phyloP scores from a whole-genome alignment of 1,284 basidiomycete genomes.

The Microbotryum scabiosae region DNA sequence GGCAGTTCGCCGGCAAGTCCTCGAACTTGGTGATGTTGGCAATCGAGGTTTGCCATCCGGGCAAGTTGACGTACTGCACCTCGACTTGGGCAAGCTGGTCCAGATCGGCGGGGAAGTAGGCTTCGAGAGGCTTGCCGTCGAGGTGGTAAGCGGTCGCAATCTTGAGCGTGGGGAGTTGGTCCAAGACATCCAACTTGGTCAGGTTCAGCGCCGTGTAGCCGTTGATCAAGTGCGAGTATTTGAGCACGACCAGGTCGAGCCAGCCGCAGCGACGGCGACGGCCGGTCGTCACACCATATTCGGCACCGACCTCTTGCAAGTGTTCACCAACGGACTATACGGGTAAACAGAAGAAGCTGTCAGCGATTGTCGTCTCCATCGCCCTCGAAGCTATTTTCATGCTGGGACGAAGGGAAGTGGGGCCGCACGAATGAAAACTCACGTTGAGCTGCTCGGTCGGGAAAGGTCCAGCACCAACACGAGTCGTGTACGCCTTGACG shows the following conservation, averaged over 20 bases:
- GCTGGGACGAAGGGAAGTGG: background rate
- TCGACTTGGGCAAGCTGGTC: constrained; percentile 51
- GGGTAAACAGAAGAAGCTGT: background rate
- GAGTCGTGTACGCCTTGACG: constrained; percentile 94
- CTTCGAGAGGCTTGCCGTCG: constrained; percentile 61
- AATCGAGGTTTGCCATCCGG: constrained; percentile 86
- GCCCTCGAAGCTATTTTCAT: background rate
- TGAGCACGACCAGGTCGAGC: constrained; percentile 93
- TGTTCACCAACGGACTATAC: constrained; percentile 67
- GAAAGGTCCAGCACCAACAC: constrained; percentile 95
- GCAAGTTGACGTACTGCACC: constrained; percentile 81
- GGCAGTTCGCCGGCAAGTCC: constrained; percentile 77
- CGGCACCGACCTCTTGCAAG: constrained; percentile 85
- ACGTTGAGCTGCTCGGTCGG: constrained; percentile 90
- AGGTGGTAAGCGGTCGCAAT: constrained; percentile 72
- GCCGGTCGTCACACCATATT: constrained; percentile 88
- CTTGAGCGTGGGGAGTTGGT: constrained; percentile 79
- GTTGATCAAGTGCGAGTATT: constrained; percentile 88
- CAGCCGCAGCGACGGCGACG: constrained; percentile 88
- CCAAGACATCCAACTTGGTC: constrained; percentile 91
- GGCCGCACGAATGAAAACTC: constrained; percentile 34
- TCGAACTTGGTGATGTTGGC: constrained; percentile 57
- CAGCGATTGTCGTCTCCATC: background rate
- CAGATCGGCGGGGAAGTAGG: constrained; percentile 65
- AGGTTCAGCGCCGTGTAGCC: constrained; percentile 90